Base-by-base conservation (phyloP, 2,329 filamentous ascomycete species). In the Verticillium klebahnii region DNA sequence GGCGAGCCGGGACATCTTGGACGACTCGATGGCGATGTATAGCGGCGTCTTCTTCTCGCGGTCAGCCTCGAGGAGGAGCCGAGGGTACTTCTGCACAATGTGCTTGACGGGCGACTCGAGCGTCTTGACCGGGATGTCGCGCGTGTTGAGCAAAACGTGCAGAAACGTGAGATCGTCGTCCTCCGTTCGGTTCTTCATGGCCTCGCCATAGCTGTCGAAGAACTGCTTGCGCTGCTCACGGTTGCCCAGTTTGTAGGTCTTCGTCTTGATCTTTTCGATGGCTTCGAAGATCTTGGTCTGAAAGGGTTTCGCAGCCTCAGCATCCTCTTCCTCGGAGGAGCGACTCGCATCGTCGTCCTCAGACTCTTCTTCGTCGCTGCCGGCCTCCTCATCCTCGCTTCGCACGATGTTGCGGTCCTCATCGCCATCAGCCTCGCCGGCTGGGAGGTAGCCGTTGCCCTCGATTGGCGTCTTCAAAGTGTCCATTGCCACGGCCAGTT, bases 41-140 rank as follows among this genome's bases (percentile, higher is more conserved):
- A 61, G 56, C 19, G 60, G 60, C 56, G 60, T 61, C 25, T 50
- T 61, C 36, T 56, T 40, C 23, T 55, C 32, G 34, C 45, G 8
- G 23, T 55, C 56, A 17, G 39, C 15, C 19, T 50, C 45, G n/a
- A 14, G 31, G 32, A 61, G 60, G 19, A 61, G 60, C 2, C 52
- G n/a, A n/a, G 60, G 60, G 17, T 61, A 55, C 8, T 40, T 55
- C 12, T 45, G 15, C 56, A 56, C 37, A 29, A 61, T 58, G 31
- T 31, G 37, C 40, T 31, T 58, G 45, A 58, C 40, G 19, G 60
- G 52, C 39, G 7, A 29, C 56, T 40, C 37, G 17, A 56, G 17
- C 25, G n/a, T 54, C 59, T 60, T 55, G n/a, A 31, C 29, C 25
- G 36, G 19, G 17, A 23, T 61, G 9, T 40, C 19, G 60, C 45